Base-by-base conservation (phyloP, 139 green algal species). In the Chlorella sp. region DNA sequence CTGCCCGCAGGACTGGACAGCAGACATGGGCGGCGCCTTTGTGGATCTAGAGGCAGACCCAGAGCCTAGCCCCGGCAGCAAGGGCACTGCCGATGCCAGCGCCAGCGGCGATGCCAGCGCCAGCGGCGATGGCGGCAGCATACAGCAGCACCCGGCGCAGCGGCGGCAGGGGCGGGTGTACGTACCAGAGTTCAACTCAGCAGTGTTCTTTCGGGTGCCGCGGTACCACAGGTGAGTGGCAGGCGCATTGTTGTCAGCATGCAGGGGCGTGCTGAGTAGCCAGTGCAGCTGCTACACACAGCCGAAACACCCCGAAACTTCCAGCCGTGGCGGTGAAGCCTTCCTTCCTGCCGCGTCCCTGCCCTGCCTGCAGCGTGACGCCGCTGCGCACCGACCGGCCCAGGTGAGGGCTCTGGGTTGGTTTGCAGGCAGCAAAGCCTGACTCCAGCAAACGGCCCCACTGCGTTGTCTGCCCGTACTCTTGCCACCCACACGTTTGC, bases 181-280 rank as follows among this genome's bases (percentile, higher is more conserved):
- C 13, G 70, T 91, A 23, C 87, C 87, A 2, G 21, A 62, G 11
- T 91, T 91, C 51, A 91, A 91, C 68, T 78, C 79, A 3, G 71
- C 68, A 3, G 64, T 91, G 17, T 44, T 82, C 20, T 91, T 91
- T 39, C 78, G 70, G 6, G 79, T 91, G 32, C 87, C 87, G 21
- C 57, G 71, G 3, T 91, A 68, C 34, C 87, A 91, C 80, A 23
- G 68, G 86, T 88, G 16, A 80, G 64, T 9, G n/a, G n/a, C n/a
- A n/a, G n/a, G n/a, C n/a, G n/a, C n/a, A n/a, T n/a, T n/a, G n/a
- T n/a, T n/a, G n/a, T n/a, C n/a, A n/a, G n/a, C n/a, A n/a, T n/a
- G n/a, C n/a, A n/a, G n/a, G n/a, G n/a, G n/a, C n/a, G n/a, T n/a
- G n/a, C n/a, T n/a, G n/a, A n/a, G n/a, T n/a, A n/a, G n/a, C n/a